These are phyloP conservation scores for Rauvolfia tetraphylla DNA, from an alignment of 257 asterid genomes.

Conservation along the genomic window DNA sequence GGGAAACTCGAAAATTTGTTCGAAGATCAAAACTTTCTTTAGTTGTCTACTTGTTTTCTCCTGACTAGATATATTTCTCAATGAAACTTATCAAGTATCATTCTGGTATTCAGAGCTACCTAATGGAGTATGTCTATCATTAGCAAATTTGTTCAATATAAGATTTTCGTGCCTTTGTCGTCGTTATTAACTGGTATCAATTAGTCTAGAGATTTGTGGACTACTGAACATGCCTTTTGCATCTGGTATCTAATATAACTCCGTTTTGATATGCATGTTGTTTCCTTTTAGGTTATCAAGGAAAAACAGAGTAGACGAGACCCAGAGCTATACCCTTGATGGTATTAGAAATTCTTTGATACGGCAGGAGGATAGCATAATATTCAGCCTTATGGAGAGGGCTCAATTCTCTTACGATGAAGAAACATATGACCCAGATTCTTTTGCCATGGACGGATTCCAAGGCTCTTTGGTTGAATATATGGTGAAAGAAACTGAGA, in stretches of 20 bases:
- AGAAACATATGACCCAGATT: constrained; percentile 62
- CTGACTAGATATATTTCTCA: not conserved
- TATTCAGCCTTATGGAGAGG: constrained; percentile 82
- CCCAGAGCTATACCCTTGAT: constrained; percentile 72
- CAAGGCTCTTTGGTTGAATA: constrained; percentile 79
- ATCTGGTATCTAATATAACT: not conserved
- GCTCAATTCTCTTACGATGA: constrained; percentile 78
- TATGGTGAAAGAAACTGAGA: constrained; percentile 88
- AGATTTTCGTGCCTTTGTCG: not conserved
- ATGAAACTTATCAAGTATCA: not conserved
- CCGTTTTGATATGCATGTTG: not conserved
- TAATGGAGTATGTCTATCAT: not conserved
- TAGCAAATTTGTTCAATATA: not conserved
- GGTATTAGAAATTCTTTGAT: constrained; percentile 83
- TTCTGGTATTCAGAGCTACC: not conserved
- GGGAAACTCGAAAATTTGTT: not conserved
- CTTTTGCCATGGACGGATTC: constrained; percentile 66
- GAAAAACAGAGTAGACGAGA: constrained; percentile 71
- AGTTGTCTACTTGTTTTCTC: not conserved
- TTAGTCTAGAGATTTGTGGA: not conserved
- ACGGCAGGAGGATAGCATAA: constrained; percentile 91
- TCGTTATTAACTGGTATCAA: not conserved
- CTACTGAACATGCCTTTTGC: not conserved
- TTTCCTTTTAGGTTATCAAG: constrained; percentile 39
- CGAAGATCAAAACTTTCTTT: not conserved